These are phyloP conservation scores for Neurospora cerealis DNA, from an alignment of 495 filamentous ascomycete species.

Conservation along the genomic window DNA sequence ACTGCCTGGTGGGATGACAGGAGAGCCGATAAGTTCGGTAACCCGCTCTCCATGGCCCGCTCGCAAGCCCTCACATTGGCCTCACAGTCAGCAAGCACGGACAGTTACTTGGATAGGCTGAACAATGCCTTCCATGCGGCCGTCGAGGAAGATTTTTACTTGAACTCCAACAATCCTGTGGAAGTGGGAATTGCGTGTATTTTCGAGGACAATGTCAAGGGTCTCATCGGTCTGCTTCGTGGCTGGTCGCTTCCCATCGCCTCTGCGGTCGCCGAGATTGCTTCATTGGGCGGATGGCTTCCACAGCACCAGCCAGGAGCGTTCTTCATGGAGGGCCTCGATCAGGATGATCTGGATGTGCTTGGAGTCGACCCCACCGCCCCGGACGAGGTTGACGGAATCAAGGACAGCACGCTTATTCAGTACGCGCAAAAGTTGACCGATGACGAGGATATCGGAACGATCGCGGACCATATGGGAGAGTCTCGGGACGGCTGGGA, in stretches of 20 bases:
- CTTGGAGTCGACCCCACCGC: constrained; percentile 36
- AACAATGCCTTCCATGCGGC: constrained; percentile 39
- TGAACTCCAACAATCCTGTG: constrained; percentile 59
- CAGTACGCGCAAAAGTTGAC: constrained; percentile 56
- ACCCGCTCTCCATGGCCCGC: constrained; percentile 24
- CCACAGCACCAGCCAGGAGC: constrained; percentile 33
- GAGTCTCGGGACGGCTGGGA: constrained; percentile 68
- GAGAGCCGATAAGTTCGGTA: constrained; percentile 32
- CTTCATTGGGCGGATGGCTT: constrained; percentile 66
- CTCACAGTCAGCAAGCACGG: constrained; percentile 15
- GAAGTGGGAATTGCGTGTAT: constrained; percentile 73
- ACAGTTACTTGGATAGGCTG: constrained; percentile 38
- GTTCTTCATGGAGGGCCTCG: constrained; percentile 30
- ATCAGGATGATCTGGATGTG: constrained; percentile 46
- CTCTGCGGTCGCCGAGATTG: constrained; percentile 69
- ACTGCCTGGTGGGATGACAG: constrained; percentile 86
- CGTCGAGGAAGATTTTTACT: constrained; percentile 43
- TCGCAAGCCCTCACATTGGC: constrained; percentile 31
- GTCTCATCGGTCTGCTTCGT: constrained; percentile 60
- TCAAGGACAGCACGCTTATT: constrained; percentile 63
- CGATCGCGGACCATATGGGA: constrained; percentile 20
- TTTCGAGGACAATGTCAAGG: constrained; percentile 67
- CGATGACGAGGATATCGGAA: constrained; percentile 29
- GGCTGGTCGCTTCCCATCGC: constrained; percentile 70
- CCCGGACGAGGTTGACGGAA: constrained; percentile 38